A percentile compares a stretch with the other conserved stretches of the same genome.
Conservation (phyloP, 2,329 filamentous ascomycete species). For the Talaromyces atroroseus region DNA sequence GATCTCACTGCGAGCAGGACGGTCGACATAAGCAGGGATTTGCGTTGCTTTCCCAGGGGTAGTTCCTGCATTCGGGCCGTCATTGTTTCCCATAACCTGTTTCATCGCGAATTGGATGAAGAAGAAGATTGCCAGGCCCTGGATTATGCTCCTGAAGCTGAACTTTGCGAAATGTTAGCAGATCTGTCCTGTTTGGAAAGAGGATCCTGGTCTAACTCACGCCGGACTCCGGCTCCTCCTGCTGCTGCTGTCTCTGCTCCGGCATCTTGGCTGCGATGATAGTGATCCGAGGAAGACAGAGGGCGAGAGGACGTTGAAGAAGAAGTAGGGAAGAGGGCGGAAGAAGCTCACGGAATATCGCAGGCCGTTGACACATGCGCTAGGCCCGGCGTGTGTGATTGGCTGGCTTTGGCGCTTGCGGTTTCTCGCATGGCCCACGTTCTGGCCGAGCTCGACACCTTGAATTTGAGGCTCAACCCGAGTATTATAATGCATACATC, state of each 20-base stretch:
- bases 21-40: conserved; percentile 61
- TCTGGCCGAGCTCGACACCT: not conserved
- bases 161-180: conserved; percentile 27
- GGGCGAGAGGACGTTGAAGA: conserved; percentile 5
- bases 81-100: conserved; percentile 47
- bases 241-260: conserved; percentile 34
- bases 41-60: conserved; percentile 18
- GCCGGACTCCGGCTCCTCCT: conserved; percentile 27
- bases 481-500: not conserved
- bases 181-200: conserved; percentile 18
- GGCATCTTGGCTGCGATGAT: conserved; percentile 28
- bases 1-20: conserved; percentile 48
- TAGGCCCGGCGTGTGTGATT: not conserved
- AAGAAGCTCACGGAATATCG: conserved; percentile 1
- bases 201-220: not conserved
- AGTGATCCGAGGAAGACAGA: conserved; percentile 12
- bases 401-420: not conserved
- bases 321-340: conserved; percentile 10
- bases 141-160: conserved; percentile 41
- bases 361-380: conserved; percentile 3
- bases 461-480: not conserved
- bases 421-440: conserved; percentile 8
- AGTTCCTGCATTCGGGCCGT: conserved; percentile 22
- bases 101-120: conserved; percentile 53
- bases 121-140: conserved; percentile 56